Conservation (phyloP, 208 protist genomes). For the Trichomonas tenax region DNA sequence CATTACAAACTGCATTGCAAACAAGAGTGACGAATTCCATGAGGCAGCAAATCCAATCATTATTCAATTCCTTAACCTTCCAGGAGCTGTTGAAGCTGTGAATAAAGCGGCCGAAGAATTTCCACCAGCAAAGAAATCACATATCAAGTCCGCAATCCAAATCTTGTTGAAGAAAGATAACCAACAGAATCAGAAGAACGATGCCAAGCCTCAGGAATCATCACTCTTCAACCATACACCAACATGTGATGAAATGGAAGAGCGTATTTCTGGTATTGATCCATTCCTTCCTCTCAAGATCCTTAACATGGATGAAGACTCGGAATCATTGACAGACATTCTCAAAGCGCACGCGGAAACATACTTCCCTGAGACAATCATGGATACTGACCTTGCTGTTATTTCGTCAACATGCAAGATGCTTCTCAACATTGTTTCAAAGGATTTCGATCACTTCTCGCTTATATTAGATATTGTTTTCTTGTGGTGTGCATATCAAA, state of each 20-base stretch:
- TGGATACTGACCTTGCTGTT: background rate
- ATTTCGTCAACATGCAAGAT: background rate
- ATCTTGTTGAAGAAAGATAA: background rate
- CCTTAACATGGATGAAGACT: background rate
- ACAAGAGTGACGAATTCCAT: background rate
- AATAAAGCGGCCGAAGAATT: background rate
- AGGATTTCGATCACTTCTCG: background rate
- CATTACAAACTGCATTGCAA: background rate
- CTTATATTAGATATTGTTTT: background rate
- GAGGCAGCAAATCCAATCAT: background rate
- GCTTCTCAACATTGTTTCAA: background rate
- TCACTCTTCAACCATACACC: background rate
- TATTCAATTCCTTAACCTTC: background rate
- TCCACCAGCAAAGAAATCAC: background rate
- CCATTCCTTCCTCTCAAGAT: background rate
- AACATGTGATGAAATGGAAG: background rate
- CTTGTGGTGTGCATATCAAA: background rate
- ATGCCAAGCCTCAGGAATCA: background rate
- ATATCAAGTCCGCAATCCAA: background rate
- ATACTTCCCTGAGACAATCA: background rate
- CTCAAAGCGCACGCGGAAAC: background rate
- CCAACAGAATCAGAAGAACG: background rate
- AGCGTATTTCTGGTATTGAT: background rate
- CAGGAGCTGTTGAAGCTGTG: background rate
- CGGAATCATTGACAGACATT: background rate